Percentiles rank a stretch among this genome's conserved stretches.
phyloP scores from a whole-genome alignment of 495 filamentous ascomycete species.

The Tuber umbilicatum region DNA sequence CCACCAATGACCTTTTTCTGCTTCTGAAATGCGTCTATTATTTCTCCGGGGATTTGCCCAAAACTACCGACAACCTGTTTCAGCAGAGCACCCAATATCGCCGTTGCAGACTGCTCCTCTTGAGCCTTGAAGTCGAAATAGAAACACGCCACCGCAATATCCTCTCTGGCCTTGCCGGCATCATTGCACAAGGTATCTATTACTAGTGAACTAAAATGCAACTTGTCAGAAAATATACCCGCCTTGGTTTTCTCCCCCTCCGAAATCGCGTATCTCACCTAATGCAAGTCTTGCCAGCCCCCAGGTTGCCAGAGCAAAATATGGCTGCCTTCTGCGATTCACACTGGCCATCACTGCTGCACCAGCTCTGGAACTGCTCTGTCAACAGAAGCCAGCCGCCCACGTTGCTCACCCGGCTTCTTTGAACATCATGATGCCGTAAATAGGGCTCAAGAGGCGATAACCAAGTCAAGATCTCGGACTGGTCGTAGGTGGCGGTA shows the following conservation, averaged over 20 bases:
- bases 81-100: neutral
- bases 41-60: neutral
- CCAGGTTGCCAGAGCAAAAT: neutral
- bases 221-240: neutral
- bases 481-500: neutral
- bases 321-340: neutral
- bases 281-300: neutral
- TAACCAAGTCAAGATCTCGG: neutral
- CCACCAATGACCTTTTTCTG: neutral
- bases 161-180: accelerated
- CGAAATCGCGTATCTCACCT: neutral
- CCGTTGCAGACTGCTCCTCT: neutral
- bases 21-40: neutral
- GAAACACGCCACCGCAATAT: neutral
- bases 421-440: neutral
- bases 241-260: neutral
- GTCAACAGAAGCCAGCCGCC: neutral
- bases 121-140: neutral
- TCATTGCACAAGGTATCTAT: neutral
- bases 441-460: neutral
- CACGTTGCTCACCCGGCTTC: neutral
- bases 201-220: neutral
- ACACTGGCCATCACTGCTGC: neutral
- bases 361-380: neutral
- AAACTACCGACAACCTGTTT: neutral